These are phyloP conservation scores for Globisporangium spiculum DNA, from an alignment of 352 stramenopile species.

Conservation along the genomic window DNA sequence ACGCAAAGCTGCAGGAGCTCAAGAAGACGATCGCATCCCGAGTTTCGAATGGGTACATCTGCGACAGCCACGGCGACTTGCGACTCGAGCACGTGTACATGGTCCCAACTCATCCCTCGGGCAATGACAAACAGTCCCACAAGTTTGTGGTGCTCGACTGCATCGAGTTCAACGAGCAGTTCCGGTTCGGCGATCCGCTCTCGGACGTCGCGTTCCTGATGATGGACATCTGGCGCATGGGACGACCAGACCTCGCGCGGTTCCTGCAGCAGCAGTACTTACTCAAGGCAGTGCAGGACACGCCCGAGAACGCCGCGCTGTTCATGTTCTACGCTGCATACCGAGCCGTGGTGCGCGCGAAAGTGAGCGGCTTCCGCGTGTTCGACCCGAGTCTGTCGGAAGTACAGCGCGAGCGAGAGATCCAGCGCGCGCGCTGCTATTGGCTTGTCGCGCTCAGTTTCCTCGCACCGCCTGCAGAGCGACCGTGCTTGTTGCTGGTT, in stretches of 20 bases:
- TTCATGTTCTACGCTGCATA: slow-evolving; percentile 67
- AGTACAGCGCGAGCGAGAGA: slow-evolving; percentile 31
- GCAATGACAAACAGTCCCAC: neutral
- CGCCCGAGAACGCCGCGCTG: slow-evolving; percentile 43
- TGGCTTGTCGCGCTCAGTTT: slow-evolving; percentile 67
- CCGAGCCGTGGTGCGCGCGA: slow-evolving; percentile 64
- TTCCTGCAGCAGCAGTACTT: slow-evolving; percentile 57
- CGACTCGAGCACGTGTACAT: slow-evolving; percentile 67
- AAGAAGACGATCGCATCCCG: slow-evolving; percentile 34
- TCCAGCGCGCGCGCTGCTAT: slow-evolving; percentile 48
- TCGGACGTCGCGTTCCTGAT: slow-evolving; percentile 64
- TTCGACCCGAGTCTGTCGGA: slow-evolving; percentile 45
- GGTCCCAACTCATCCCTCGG: slow-evolving; percentile 14
- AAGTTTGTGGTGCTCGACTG: slow-evolving; percentile 62
- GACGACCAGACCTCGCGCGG: slow-evolving; percentile 47
- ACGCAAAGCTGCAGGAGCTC: slow-evolving; percentile 43
- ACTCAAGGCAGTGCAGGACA: slow-evolving; percentile 40
- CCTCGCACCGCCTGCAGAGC: slow-evolving; percentile 34
- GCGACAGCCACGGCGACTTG: slow-evolving; percentile 65
- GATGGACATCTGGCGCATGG: slow-evolving; percentile 70
- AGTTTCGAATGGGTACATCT: slow-evolving; percentile 58
- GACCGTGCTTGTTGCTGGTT: slow-evolving; percentile 55
- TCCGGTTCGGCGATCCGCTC: slow-evolving; percentile 64
- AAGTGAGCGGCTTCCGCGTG: slow-evolving; percentile 65
- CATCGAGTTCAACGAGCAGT: slow-evolving; percentile 83